Evolutionary conservation across 495 filamentous ascomycete genomes (phyloP), one percentile per base, ranked within the genome.

Genomic region (Podospora pseudoanserina): DNA sequence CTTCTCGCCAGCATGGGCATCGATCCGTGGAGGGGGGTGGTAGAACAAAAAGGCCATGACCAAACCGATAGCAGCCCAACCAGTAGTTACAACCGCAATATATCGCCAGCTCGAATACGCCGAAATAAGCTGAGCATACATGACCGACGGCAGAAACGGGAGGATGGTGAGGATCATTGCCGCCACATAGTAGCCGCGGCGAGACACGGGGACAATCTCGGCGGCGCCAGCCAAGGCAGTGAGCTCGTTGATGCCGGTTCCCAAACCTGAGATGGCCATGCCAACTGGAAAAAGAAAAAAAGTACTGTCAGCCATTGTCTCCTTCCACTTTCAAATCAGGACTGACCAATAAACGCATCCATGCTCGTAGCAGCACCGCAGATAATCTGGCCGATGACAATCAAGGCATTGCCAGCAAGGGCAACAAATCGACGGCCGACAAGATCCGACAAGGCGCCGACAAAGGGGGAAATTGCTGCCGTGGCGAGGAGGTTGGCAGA

Each of bases 71-170:
- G 85, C 82, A 16, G 82, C 85, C 88, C 88, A 91, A 11, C 83
- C 80, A 13, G 83, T 84, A 59, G 84, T 85, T 30, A 91, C 81
- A 0, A 87, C 79, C 7, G 87, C 87, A 58, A 88, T 85, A 68
- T 88, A 89, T 57, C 90, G 81, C 90, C 90, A 92, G 49, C 75
- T 79, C 16, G 81, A 79, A 55, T 87, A 75, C 15, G 77, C 79
- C 26, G 88, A 82, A 63, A 92, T 90, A 34, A 92, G 78, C 75
- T 92, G 90, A 15, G 84, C 89, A 81, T 85, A 92, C 54, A 92
- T 78, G 2, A 90, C 89, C 0, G 87, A 88, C 0, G 90, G 89
- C 67, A 85, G 84, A 73, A 90, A 90, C 0, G 90, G 90, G 0
- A 90, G 44, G 61, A 91, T 90, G 27, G 87, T 89, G 73, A 91